phyloP scores from a whole-genome alignment of 139 green algal genomes.

The Choricystis sp. region DNA sequence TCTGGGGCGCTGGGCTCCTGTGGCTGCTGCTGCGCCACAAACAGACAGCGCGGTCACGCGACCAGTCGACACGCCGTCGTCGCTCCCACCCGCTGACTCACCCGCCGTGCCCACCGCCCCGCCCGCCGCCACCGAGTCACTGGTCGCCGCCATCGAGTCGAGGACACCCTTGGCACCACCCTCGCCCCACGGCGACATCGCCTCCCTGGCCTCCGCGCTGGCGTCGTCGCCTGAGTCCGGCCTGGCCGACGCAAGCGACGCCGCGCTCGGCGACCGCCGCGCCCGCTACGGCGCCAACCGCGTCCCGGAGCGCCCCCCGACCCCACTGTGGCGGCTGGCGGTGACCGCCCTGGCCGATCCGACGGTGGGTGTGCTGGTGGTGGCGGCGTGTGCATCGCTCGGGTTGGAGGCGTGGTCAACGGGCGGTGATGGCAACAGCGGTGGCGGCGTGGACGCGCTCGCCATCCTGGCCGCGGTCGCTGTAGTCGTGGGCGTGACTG shows the following conservation, averaged over 20 bases:
- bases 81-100: too few species aligned
- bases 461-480: conserved; percentile 57
- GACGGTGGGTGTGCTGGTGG: conserved; percentile 45
- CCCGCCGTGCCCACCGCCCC: too few species aligned
- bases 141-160: too few species aligned
- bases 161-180: too few species aligned
- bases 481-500: conserved; percentile 52
- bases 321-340: neutral
- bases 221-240: neutral
- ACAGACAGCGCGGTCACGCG: too few species aligned
- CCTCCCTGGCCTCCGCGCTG: neutral
- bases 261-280: neutral
- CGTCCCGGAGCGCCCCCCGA: neutral
- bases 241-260: neutral
- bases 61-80: too few species aligned
- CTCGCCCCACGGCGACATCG: too few species aligned
- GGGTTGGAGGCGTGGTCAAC: conserved; percentile 16
- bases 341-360: neutral
- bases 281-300: neutral
- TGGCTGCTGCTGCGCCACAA: too few species aligned
- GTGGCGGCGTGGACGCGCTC: conserved; percentile 36
- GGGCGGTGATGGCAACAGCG: conserved; percentile 4
- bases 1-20: too few species aligned
- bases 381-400: conserved; percentile 31
- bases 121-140: too few species aligned